phyloP scores from a whole-genome alignment of 1,139 yeast species.

The Scheffersomyces cryptocercus region DNA sequence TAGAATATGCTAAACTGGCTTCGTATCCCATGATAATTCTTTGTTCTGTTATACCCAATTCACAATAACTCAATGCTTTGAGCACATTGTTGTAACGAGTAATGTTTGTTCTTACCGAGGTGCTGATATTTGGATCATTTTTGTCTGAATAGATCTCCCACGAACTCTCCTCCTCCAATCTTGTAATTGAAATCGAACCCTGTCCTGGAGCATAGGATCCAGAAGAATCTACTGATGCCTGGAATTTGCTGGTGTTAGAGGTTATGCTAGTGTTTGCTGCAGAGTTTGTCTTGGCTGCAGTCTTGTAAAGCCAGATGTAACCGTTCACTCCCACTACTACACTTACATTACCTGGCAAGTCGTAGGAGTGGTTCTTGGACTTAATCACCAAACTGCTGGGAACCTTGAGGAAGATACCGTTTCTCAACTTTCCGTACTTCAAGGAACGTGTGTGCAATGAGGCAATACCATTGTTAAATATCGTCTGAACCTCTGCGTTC shows the following conservation, averaged over 20 bases:
- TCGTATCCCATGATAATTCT: constrained; percentile 83
- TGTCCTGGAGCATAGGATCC: constrained; percentile 58
- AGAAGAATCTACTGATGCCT: constrained; percentile 41
- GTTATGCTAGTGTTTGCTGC: constrained; percentile 14
- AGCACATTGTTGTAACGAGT: constrained; percentile 85
- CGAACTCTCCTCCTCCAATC: constrained; percentile 90
- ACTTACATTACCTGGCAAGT: constrained; percentile 88
- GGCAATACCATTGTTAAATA: constrained; percentile 89
- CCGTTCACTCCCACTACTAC: constrained; percentile 94
- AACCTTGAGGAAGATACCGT: constrained; percentile 79
- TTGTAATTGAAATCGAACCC: constrained; percentile 71
- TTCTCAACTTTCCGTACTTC: constrained; percentile 91
- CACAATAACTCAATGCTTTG: constrained; percentile 76
- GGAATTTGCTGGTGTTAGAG: constrained; percentile 29
- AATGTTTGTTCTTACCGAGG: constrained; percentile 67
- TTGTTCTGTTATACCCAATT: constrained; percentile 82
- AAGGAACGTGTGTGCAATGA: constrained; percentile 93
- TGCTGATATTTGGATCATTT: constrained; percentile 67
- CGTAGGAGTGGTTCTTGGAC: constrained; percentile 82
- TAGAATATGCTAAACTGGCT: constrained; percentile 77
- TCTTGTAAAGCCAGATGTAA: constrained; percentile 86
- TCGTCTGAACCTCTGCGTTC: constrained; percentile 93
- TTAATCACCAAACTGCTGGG: constrained; percentile 83
- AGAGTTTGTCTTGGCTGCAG: constrained; percentile 32
- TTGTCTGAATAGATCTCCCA: constrained; percentile 94